Percentiles rank a stretch among this genome's conserved stretches.
These are phyloP conservation scores for Xylariaceae sp. DNA, from an alignment of 2,329 filamentous ascomycete species.

Conservation along the genomic window DNA sequence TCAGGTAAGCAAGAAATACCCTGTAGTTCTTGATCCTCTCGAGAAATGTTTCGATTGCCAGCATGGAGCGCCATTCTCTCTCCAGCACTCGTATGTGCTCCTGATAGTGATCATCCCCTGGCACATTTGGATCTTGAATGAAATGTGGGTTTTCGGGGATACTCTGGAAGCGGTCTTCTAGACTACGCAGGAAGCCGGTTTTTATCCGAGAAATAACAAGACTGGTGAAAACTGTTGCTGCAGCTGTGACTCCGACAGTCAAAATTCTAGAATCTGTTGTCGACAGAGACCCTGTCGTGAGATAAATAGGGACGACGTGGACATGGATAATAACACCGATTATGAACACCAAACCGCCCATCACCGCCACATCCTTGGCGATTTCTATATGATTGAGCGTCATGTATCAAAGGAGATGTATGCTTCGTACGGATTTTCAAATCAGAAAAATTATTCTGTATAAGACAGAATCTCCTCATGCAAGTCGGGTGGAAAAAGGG, in stretches of 20 bases:
- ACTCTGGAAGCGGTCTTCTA: not conserved
- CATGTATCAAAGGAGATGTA: too few relatives aligned
- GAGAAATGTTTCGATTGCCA: not conserved
- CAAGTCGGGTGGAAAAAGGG: too few relatives aligned
- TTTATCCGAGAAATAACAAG: conserved; percentile 1
- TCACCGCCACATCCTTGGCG: not conserved
- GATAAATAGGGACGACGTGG: not conserved
- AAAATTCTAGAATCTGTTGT: not conserved
- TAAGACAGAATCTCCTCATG: too few relatives aligned
- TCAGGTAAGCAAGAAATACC: not conserved
- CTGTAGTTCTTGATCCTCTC: conserved; percentile 1
- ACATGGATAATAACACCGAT: conserved; percentile 1
- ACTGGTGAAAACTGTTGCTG: not conserved
- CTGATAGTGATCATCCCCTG: not conserved
- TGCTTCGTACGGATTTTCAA: too few relatives aligned
- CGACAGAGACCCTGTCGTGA: not conserved
- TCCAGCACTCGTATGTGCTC: not conserved
- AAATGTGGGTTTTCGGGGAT: not conserved
- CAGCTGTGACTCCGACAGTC: not conserved
- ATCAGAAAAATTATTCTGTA: too few relatives aligned
- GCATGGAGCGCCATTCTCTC: not conserved
- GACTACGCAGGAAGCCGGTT: not conserved
- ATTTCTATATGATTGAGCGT: too few relatives aligned
- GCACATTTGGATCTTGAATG: not conserved
- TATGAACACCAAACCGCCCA: not conserved